Percentiles rank a stretch among this genome's conserved stretches.
These are phyloP conservation scores for Bryum argenteum DNA, from an alignment of 225 moss, liverwort and hornwort genomes.

Conservation along the genomic window DNA sequence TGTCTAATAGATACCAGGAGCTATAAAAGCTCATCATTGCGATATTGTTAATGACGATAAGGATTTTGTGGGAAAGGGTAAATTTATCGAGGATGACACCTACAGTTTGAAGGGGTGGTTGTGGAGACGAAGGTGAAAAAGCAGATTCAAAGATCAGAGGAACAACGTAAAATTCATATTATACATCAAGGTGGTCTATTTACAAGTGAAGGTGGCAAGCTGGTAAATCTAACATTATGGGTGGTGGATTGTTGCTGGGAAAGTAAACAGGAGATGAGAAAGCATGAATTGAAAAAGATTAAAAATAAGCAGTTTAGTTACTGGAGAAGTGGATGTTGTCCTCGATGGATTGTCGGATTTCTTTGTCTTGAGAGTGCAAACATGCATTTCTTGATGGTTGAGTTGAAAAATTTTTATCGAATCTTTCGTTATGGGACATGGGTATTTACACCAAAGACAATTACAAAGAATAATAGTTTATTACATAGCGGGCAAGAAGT, in stretches of 20 bases:
- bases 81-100: not conserved
- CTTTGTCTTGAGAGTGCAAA: not conserved
- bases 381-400: not conserved
- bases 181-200: not conserved
- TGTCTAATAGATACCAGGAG: not conserved
- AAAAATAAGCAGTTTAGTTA: too few relatives aligned
- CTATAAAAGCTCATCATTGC: not conserved
- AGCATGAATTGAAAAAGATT: not conserved
- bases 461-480: not conserved
- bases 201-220: not conserved
- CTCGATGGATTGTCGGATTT: not conserved
- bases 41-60: not conserved
- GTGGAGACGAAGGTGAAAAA: too few relatives aligned
- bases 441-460: not conserved
- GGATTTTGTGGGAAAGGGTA: not conserved
- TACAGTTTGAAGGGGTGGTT: not conserved
- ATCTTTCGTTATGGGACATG: not conserved
- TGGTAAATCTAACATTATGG: not conserved
- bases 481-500: not conserved
- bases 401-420: not conserved
- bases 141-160: too few relatives aligned
- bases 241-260: not conserved
- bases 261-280: not conserved
- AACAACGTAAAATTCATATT: not conserved
- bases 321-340: not conserved